Percentiles rank a stretch among this genome's conserved stretches.
Evolutionary conservation across 768 basidiomycete species (phyloP).

Genomic region (Tricholoma hemisulphureum): DNA sequence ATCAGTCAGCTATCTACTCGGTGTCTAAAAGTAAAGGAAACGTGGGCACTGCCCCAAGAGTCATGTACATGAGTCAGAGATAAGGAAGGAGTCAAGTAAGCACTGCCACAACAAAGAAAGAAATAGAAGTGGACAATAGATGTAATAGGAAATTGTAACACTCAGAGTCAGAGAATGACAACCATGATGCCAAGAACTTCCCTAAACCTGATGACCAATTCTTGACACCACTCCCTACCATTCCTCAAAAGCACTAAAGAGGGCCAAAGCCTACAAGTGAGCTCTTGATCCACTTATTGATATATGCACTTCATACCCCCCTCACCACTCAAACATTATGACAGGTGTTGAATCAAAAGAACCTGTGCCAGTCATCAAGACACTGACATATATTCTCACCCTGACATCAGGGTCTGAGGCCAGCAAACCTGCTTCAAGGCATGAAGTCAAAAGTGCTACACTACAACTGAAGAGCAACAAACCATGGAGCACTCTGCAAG

Average conservation of each 20-base stretch:
- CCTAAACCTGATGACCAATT: neutral
- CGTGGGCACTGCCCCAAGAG: no score
- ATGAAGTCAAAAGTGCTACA: neutral
- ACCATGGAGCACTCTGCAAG: neutral
- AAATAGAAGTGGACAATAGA: no score
- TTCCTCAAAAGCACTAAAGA: neutral
- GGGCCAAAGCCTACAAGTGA: neutral
- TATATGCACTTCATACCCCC: neutral
- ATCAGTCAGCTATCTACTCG: no score
- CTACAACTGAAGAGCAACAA: neutral
- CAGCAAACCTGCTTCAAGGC: neutral
- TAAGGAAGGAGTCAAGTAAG: no score
- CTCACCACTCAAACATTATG: neutral
- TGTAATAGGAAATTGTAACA: no score
- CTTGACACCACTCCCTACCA: neutral
- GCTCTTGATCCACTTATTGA: neutral
- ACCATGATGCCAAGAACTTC: neutral
- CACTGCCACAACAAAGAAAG: no score
- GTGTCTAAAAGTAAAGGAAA: no score
- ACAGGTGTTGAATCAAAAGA: neutral
- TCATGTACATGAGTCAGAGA: no score
- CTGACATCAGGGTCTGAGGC: neutral
- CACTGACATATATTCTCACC: neutral
- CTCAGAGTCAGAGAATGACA: neutral
- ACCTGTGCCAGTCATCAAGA: neutral